Evolutionary conservation across 176 grass and related monocot genomes (phyloP).

Genomic region (Cymbopogon citratus): DNA sequence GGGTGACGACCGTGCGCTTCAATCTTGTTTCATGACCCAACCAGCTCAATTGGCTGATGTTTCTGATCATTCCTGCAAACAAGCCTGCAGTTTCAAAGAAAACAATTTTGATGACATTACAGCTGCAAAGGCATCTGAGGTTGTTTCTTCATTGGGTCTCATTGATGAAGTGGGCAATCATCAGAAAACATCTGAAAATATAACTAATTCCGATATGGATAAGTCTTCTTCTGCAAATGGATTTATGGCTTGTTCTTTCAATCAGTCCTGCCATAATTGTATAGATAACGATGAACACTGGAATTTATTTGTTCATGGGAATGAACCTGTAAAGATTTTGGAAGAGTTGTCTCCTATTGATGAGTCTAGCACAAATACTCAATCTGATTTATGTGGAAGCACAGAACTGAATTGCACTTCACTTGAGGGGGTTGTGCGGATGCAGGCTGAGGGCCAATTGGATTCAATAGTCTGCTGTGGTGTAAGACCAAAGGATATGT

Average conservation of each 20-base stretch:
- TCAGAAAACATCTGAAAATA: constrained; percentile 6
- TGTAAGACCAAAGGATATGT: constrained; percentile 29
- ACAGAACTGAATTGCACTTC: constrained; percentile 14
- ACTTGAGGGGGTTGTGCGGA: constrained; percentile 31
- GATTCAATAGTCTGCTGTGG: constrained; percentile 23
- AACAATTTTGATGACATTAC: constrained; percentile 18
- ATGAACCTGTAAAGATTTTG: neutral
- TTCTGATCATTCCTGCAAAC: constrained; percentile 19
- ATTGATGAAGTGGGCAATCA: constrained; percentile 17
- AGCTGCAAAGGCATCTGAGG: constrained; percentile 11
- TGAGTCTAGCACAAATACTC: constrained; percentile 7
- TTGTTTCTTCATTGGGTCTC: constrained; percentile 19
- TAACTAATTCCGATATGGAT: constrained; percentile 17
- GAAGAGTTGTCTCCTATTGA: constrained; percentile 22
- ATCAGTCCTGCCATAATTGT: constrained; percentile 19
- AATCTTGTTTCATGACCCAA: constrained; percentile 12
- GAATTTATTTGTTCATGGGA: constrained; percentile 16
- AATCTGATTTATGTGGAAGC: constrained; percentile 34
- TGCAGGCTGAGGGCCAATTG: constrained; percentile 25
- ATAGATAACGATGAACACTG: constrained; percentile 6
- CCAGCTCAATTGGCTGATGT: constrained; percentile 17
- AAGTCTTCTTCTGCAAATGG: constrained; percentile 24
- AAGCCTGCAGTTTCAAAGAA: constrained; percentile 7
- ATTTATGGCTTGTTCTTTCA: constrained; percentile 22
- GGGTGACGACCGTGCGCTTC: neutral